Evolutionary conservation across 2,329 filamentous ascomycete species (phyloP), one percentile per base, ranked within the genome.

Genomic region (Claviceps capensis): DNA sequence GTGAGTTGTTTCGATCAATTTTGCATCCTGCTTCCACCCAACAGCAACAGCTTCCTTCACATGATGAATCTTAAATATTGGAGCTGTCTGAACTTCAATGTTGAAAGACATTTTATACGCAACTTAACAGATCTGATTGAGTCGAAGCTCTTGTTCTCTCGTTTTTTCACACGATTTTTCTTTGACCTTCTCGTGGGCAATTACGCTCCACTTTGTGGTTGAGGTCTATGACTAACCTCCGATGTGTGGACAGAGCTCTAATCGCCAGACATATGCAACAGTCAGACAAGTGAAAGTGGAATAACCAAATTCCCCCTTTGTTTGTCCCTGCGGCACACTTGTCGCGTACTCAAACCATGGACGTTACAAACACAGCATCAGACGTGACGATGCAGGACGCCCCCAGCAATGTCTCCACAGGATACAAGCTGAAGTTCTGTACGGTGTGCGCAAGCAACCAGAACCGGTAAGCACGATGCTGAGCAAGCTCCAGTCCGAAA

Each of bases 361-460:
- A 77, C 52, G 60, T 59, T 41, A 56, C 65, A 30, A 75, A 74
- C 54, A 74, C 70, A 52, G 60, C 62, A 42, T 55, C 61, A 34
- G 53, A 64, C 4, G 55, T 62, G 19, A 56, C 68, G 37, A 56
- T 62, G 41, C 64, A 69, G 52, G 74, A 75, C 53, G 71, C 71
- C 51, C 69, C 72, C 26, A 68, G 72, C 14, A 73, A 77, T 44
- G 73, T 74, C 17, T 69, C 73, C 26, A 72, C 72, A n/a, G 79
- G 76, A 50, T 95, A 83, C 76, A 95, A 93, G 70, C 78, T 98
- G 56, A 94, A 87, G 65, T 96, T 97, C 70, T 96, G 90, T 74
- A 97, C 93, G 2, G 91, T 98, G n/a, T 98, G 93, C 70, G 93
- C 93, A 7, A 95, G 89, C 63, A 98, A 98, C 63, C 89, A 98